These are phyloP conservation scores for Heliamphora ciliata DNA, from an alignment of 179 eudicot genomes.

Conservation along the genomic window DNA sequence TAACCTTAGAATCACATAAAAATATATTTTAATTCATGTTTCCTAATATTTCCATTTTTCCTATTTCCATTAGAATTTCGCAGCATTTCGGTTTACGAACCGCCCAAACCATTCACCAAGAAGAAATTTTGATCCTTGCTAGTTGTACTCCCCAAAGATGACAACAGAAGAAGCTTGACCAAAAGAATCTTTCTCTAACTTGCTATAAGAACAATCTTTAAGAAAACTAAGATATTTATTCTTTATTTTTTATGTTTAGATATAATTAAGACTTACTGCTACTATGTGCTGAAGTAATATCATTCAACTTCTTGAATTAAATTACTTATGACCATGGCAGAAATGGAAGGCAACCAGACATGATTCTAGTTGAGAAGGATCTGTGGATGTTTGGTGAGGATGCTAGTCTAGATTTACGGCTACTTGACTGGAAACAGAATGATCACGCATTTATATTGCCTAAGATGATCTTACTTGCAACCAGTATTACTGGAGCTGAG, in stretches of 20 bases:
- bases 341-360: constrained; percentile 34
- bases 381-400: constrained; percentile 38
- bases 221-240: background rate
- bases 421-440: constrained; percentile 30
- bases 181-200: background rate
- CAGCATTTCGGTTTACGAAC: too few relatives aligned
- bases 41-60: too few relatives aligned
- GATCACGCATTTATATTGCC: constrained; percentile 28
- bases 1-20: too few relatives aligned
- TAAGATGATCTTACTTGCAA: constrained; percentile 52
- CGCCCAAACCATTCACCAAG: too few relatives aligned
- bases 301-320: background rate
- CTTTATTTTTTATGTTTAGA: background rate
- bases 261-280: background rate
- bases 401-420: constrained; percentile 18
- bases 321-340: constrained; percentile 23
- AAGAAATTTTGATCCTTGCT: too few relatives aligned
- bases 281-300: background rate
- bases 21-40: too few relatives aligned
- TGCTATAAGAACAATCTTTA: background rate
- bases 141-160: too few relatives aligned
- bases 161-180: background rate
- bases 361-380: constrained; percentile 66
- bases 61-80: too few relatives aligned
- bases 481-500: constrained; percentile 35